phyloP scores from a whole-genome alignment of 768 basidiomycete species.

The Suillus sp. region DNA sequence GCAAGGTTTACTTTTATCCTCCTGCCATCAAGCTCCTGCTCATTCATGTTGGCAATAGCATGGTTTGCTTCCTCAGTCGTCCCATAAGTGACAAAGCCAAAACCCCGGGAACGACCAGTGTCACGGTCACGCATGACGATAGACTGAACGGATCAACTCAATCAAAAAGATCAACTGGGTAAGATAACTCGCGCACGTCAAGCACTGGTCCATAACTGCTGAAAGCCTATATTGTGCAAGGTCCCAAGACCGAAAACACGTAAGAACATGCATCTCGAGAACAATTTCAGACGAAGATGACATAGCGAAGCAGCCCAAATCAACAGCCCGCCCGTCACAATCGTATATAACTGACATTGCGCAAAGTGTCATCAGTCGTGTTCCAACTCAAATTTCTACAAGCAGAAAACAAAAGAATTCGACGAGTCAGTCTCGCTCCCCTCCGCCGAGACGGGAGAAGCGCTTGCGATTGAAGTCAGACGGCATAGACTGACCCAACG shows the following conservation, averaged over 20 bases:
- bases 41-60: conserved; percentile 80
- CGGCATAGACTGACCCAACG: conserved; percentile 87
- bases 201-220: conserved; percentile 74
- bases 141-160: conserved; percentile 55
- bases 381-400: conserved; percentile 94
- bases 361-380: conserved; percentile 91
- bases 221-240: conserved; percentile 69
- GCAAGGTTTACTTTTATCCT: conserved; percentile 88
- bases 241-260: conserved; percentile 24
- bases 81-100: conserved; percentile 90
- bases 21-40: conserved; percentile 92
- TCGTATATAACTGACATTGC: conserved; percentile 61
- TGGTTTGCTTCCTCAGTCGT: conserved; percentile 64
- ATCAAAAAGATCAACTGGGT: conserved; percentile 25
- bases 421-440: conserved; percentile 57
- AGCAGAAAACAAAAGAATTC: conserved; percentile 45
- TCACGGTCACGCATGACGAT: conserved; percentile 99
- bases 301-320: conserved; percentile 39
- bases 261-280: conserved; percentile 36
- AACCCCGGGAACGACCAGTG: conserved; percentile 95
- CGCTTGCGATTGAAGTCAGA: conserved; percentile 43
- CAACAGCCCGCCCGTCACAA: conserved; percentile 20
- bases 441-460: conserved; percentile 47
- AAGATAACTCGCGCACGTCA: conserved; percentile 77
- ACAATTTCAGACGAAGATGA: conserved; percentile 45